Conservation (phyloP, 2,329 filamentous ascomycete species). For the Fonsecaea pugnacius region DNA sequence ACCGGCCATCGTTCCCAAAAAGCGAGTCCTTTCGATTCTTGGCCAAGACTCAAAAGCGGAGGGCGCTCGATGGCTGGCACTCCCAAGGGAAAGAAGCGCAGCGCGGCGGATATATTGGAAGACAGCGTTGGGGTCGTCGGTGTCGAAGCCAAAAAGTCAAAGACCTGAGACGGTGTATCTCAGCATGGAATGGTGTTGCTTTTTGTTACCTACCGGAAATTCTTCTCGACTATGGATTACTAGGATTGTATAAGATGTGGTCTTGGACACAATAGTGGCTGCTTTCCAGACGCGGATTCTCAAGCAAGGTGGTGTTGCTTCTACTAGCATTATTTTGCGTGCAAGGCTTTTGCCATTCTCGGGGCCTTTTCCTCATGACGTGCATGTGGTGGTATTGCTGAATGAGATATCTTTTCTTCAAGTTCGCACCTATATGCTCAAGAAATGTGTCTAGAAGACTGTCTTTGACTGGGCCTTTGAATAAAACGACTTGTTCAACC, state of each 20-base stretch:
- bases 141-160: constrained; percentile 21
- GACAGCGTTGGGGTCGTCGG: constrained; percentile 6
- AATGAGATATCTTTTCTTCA: not conserved
- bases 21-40: constrained; percentile 37
- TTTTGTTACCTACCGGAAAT: not conserved
- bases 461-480: not conserved
- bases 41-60: constrained; percentile 36
- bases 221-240: not conserved
- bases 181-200: not conserved
- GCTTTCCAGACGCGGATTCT: not conserved
- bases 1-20: constrained; percentile 23
- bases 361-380: not conserved
- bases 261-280: constrained; percentile 6
- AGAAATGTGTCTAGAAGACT: not conserved
- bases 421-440: not conserved
- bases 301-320: not conserved
- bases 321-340: not conserved
- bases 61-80: constrained; percentile 14
- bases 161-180: constrained; percentile 11
- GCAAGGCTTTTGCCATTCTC: constrained; percentile 2
- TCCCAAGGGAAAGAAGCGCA: constrained; percentile 32
- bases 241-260: constrained; percentile 18
- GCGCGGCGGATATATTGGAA: constrained; percentile 27
- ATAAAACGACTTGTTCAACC: not conserved
- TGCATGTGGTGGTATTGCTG: not conserved